Percentiles rank a stretch among this genome's conserved stretches.
phyloP scores from a whole-genome alignment of 140 eudicot species.

The Bidens hawaiensis region DNA sequence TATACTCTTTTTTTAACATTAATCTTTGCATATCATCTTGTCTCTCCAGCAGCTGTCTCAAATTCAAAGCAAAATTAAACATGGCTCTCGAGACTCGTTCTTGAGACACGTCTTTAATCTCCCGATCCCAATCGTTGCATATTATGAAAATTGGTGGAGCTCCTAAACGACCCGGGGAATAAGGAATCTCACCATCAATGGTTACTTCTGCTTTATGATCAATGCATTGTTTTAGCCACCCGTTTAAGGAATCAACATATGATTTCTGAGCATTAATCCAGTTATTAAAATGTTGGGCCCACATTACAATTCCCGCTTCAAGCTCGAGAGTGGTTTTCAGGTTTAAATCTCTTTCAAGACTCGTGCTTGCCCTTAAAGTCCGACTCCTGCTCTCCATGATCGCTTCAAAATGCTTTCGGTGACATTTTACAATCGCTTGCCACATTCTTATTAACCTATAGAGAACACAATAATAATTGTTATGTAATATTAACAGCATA shows the following conservation, averaged over 20 bases:
- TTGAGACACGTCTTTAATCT: slow-evolving; percentile 54
- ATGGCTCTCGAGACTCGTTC: slow-evolving; percentile 62
- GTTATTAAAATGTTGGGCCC: slow-evolving; percentile 63
- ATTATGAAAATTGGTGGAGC: slow-evolving; percentile 85
- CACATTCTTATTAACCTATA: slow-evolving; percentile 71
- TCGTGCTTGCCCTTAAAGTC: slow-evolving; percentile 50
- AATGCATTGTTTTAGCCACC: slow-evolving; percentile 73
- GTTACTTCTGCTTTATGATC: slow-evolving; percentile 61
- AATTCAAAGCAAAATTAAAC: slow-evolving; percentile 57
- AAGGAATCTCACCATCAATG: slow-evolving; percentile 76
- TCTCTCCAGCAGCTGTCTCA: slow-evolving; percentile 60
- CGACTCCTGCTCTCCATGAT: slow-evolving; percentile 71
- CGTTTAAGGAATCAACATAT: slow-evolving; percentile 69
- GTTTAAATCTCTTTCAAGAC: slow-evolving; percentile 44
- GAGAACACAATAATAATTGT: neutral
- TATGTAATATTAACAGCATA: neutral
- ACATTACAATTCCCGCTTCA: slow-evolving; percentile 57
- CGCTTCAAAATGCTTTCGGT: slow-evolving; percentile 85
- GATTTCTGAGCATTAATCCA: slow-evolving; percentile 75
- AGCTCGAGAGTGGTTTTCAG: slow-evolving; percentile 59
- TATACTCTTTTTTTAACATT: slow-evolving; percentile 68
- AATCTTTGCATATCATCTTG: slow-evolving; percentile 76
- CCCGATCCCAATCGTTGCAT: slow-evolving; percentile 84
- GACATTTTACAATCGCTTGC: slow-evolving; percentile 81
- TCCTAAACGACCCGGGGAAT: slow-evolving; percentile 80